Percentiles rank a stretch among this genome's conserved stretches.
These are phyloP conservation scores for Pugionium cornutum DNA, from an alignment of 345 rosid species.

Conservation along the genomic window DNA sequence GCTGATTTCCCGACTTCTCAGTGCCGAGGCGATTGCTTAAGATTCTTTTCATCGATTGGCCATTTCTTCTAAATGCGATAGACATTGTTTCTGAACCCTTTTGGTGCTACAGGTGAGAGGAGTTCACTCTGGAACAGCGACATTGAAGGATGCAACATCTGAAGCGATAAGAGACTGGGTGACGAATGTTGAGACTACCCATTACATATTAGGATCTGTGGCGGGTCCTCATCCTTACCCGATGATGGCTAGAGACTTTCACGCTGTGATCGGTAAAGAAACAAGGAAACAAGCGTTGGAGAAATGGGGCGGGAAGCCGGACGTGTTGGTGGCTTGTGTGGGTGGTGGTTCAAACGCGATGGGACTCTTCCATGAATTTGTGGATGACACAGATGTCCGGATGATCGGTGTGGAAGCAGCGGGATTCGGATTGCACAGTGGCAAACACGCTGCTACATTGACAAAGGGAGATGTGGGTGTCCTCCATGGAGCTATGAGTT, in stretches of 20 bases:
- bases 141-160: constrained; percentile 71
- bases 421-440: constrained; percentile 85
- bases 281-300: constrained; percentile 83
- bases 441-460: constrained; percentile 93
- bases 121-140: constrained; percentile 75
- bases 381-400: constrained; percentile 70
- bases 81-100: background rate
- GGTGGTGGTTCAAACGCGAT: constrained; percentile 97
- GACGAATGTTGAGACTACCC: constrained; percentile 91
- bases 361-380: constrained; percentile 94
- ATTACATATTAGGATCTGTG: constrained; percentile 90
- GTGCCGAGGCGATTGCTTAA: constrained; percentile 66
- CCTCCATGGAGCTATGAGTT: constrained; percentile 97
- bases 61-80: background rate
- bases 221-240: constrained; percentile 99
- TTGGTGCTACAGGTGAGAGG: constrained; percentile 54
- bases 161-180: constrained; percentile 93
- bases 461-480: constrained; percentile 87
- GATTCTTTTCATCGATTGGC: background rate
- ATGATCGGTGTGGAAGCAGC: constrained; percentile 98
- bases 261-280: constrained; percentile 86
- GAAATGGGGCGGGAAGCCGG: constrained; percentile 97
- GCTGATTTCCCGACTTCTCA: constrained; percentile 53
- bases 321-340: constrained; percentile 85
- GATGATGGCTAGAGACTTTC: constrained; percentile 95